These are phyloP conservation scores for Amauroascus niger DNA, from an alignment of 2,329 filamentous ascomycete genomes.

Conservation along the genomic window DNA sequence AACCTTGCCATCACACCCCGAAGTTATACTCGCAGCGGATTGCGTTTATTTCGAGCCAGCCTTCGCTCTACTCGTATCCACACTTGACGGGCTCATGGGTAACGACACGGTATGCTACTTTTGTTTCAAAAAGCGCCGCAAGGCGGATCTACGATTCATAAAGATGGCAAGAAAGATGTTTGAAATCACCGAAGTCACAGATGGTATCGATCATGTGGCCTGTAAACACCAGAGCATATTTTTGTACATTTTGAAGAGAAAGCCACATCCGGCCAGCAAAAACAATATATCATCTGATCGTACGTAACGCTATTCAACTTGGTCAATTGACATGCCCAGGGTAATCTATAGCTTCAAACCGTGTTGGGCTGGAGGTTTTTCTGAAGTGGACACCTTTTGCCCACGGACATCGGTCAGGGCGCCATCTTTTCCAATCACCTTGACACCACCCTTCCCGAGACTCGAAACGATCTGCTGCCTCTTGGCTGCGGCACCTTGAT, in stretches of 20 bases:
- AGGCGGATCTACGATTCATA: constrained; percentile 67
- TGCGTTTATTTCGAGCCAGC: constrained; percentile 97
- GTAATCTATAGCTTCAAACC: constrained; percentile 30
- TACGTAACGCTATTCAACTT: background rate
- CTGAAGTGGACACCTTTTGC: constrained; percentile 50
- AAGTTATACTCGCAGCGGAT: constrained; percentile 85
- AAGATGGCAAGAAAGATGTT: constrained; percentile 61
- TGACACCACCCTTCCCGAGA: constrained; percentile 76
- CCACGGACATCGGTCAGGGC: constrained; percentile 76
- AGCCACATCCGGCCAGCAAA: background rate
- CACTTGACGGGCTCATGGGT: constrained; percentile 62
- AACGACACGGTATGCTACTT: constrained; percentile 64
- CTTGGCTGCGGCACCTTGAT: constrained; percentile 38
- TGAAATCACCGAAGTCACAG: constrained; percentile 50
- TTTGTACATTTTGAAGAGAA: constrained; percentile 24
- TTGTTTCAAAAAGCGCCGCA: constrained; percentile 87
- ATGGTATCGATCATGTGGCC: constrained; percentile 38
- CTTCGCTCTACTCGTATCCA: constrained; percentile 75
- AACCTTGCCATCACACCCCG: constrained; percentile 46
- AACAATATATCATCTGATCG: constrained; percentile 5
- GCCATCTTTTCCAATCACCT: constrained; percentile 83
- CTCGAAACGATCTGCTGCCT: constrained; percentile 53
- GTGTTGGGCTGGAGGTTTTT: constrained; percentile 23
- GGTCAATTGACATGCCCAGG: background rate
- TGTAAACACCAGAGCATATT: constrained; percentile 34